Percentiles rank a stretch among this genome's conserved stretches.
These are phyloP conservation scores for Fusarium falciforme DNA, from an alignment of 2,329 filamentous ascomycete species.

Conservation along the genomic window DNA sequence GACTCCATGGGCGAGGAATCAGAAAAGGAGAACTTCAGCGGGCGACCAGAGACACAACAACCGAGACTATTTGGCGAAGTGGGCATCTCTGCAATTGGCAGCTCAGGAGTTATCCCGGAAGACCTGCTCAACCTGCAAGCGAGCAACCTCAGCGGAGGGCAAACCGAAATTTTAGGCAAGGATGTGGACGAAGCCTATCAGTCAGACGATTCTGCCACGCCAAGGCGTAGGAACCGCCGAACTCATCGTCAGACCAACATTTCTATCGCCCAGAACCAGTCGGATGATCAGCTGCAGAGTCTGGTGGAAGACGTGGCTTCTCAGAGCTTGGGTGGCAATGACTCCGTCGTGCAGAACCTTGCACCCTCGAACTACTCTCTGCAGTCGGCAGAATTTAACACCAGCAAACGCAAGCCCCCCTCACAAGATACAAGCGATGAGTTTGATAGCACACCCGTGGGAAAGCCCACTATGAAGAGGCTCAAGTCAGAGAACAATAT, in stretches of 20 bases:
- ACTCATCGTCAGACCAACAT: slow-evolving; percentile 42
- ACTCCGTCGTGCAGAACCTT: slow-evolving; percentile 38
- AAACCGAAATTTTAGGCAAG: slow-evolving; percentile 58
- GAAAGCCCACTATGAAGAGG: slow-evolving; percentile 65
- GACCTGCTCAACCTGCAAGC: slow-evolving; percentile 61
- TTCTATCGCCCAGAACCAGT: slow-evolving; percentile 57
- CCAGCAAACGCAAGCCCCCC: slow-evolving; percentile 67
- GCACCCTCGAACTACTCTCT: slow-evolving; percentile 39
- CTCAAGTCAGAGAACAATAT: slow-evolving; percentile 63
- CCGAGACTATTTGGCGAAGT: slow-evolving; percentile 67
- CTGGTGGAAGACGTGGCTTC: slow-evolving; percentile 64
- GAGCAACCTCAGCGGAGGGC: slow-evolving; percentile 53
- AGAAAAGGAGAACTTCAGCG: slow-evolving; percentile 82
- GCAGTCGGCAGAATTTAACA: slow-evolving; percentile 53
- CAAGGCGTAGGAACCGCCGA: slow-evolving; percentile 42
- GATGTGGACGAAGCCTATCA: slow-evolving; percentile 57
- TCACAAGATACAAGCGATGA: slow-evolving; percentile 64
- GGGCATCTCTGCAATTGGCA: slow-evolving; percentile 63
- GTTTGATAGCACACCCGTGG: slow-evolving; percentile 52
- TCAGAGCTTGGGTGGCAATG: slow-evolving; percentile 66
- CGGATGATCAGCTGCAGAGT: slow-evolving; percentile 63
- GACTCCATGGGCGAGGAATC: slow-evolving; percentile 72
- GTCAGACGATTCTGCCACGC: slow-evolving; percentile 54
- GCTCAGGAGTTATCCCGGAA: slow-evolving; percentile 62
- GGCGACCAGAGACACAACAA: slow-evolving; percentile 61